A percentile compares a stretch with the other conserved stretches of the same genome.
Evolutionary conservation across 2,329 filamentous ascomycete species (phyloP).

Genomic region (Aureobasidium sp.): DNA sequence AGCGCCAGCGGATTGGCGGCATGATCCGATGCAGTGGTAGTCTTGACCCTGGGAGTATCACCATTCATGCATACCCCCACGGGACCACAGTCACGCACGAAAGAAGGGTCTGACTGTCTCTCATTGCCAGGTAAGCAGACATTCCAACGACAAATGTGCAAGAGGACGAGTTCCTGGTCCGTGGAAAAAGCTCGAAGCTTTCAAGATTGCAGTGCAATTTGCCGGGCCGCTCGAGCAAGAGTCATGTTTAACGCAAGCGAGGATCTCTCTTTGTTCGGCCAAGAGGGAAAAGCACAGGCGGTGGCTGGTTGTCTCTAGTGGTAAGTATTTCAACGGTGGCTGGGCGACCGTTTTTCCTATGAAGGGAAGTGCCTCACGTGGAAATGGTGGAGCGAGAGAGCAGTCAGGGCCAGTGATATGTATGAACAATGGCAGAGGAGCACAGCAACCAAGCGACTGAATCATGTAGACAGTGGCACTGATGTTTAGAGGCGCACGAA

Average conservation of each 20-base stretch:
- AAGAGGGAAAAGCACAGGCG: conserved; percentile 5
- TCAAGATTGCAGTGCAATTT: conserved; percentile 8
- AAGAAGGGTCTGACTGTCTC: not conserved
- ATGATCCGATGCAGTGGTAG: not conserved
- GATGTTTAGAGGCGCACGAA: not conserved
- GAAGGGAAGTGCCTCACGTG: not conserved
- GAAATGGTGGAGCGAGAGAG: not conserved
- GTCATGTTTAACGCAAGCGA: conserved; percentile 12
- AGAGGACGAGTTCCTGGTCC: not conserved
- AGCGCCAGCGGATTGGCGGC: not conserved
- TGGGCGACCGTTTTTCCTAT: conserved; percentile 1
- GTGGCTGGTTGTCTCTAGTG: conserved; percentile 13
- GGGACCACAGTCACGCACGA: not conserved
- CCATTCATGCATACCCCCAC: not conserved
- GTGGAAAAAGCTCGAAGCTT: not conserved
- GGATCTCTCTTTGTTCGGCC: not conserved
- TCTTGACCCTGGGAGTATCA: not conserved
- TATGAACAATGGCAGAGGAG: not conserved
- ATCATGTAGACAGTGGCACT: not conserved
- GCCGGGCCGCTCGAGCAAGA: conserved; percentile 12
- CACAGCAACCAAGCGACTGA: not conserved
- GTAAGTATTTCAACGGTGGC: conserved; percentile 12
- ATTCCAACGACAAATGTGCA: not conserved
- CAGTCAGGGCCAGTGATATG: not conserved
- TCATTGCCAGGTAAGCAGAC: not conserved